Base-by-base conservation (phyloP, 108 stramenopile genomes). In the Aurantiochytrium sp. region DNA sequence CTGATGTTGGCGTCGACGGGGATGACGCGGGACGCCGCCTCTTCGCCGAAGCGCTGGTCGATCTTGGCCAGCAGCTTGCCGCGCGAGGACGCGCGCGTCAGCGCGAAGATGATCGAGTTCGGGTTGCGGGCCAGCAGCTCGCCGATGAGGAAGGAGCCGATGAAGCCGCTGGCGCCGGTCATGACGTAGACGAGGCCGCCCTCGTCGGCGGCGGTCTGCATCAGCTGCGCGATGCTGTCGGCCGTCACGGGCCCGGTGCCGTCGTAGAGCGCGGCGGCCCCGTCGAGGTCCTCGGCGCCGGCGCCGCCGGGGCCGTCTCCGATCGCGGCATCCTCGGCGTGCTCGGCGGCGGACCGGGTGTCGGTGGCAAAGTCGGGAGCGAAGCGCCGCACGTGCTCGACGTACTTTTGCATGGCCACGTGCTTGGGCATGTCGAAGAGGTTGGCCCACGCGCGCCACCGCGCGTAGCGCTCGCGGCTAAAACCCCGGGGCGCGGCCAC, bases 391-490 rank as follows among this genome's bases (percentile, higher is more conserved):
- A 65, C 59, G 34, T 65, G 59, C 59, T 65, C 59, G 34, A 65
- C 59, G 34, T 65, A 65, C 59, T 65, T 65, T 65, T 65, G 59
- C 59, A 65, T 65, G 27, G 59, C 59, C 32, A 65, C 59, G 34
- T 34, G 59, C 19, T 65, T 65, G 59, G 59, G 59, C 59, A 65
- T 65, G 34, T 65, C 59, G 2, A 65, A 65, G 12, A 65, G 34
- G 34, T 65, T 65, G 27, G 59, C 59, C 59, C 59, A 65, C 8
- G 59, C 59, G 19, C 59, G 59, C 59, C 59, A 65, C 8, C 59
- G 59, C 3, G 59, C 59, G 34, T 65, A 65, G 8, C 59, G 59
- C 34, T 65, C 59, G 27, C 59, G 27, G 19, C 59, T 65, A 3
- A 65, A 65, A 27, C 59, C 59, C 10, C 59, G 59, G 8, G 59